Evolutionary conservation across 495 filamentous ascomycete genomes (phyloP), one percentile per base, ranked within the genome.

Genomic region (Penicillium argentinense): DNA sequence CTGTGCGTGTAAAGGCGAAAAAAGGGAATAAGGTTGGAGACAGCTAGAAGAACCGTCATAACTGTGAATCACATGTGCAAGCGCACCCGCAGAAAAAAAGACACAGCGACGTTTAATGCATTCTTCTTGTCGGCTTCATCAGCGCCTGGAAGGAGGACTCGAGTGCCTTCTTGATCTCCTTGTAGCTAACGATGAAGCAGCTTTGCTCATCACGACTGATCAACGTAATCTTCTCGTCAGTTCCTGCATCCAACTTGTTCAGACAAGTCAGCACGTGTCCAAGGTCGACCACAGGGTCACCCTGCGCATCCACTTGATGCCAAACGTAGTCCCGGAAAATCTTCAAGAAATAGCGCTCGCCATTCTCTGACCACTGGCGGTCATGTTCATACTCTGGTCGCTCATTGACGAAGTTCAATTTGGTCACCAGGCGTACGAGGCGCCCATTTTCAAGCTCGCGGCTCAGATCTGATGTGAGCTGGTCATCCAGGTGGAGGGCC

Each of bases 241-340:
- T 73, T 7, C 91, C 91, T 2, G 89, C 91, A 67, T 98, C 93
- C 37, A 98, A 72, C 64, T 96, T 96, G 67, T 91, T 96, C 54
- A 98, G 56, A 59, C 84, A 89, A 22, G 72, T 74, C 14, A 97
- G 56, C 30, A 97, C 84, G 69, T 97, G 91, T 0, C 83, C 91
- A 21, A 97, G 74, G 57, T 95, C 85, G 3, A 93, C 69, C 5
- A 88, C 84, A 0, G 93, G 85, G 16, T 87, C 84, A 9, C 87
- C 89, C 47, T 88, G 77, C 19, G 81, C 77, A 56, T 97, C 89
- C 18, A 96, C 89, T 45, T 92, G 89, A 64, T 98, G 93, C 67
- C 97, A 98, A 40, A 97, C 86, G 49, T 95, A 97, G 66, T 98
- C 95, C 32, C 93, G 83, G 75, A 97, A 97, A 24, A 98, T 76